Base-by-base conservation (phyloP, 495 filamentous ascomycete genomes). In the Melanomma pulvis-pyrius region DNA sequence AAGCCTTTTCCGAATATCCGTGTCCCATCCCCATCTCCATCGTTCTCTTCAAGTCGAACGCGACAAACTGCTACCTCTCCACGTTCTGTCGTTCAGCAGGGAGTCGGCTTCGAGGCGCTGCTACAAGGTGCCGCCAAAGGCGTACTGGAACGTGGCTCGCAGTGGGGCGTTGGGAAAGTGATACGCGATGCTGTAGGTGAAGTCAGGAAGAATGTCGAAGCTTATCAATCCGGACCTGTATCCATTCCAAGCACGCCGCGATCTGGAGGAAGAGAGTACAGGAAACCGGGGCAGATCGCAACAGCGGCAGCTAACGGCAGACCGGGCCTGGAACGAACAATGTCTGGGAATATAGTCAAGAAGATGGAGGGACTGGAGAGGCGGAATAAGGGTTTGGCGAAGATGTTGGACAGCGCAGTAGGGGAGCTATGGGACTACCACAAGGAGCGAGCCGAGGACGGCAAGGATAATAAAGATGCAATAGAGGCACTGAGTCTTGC, bases 141-240 rank as follows among this genome's bases (percentile, higher is more conserved):
- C 41, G 87, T 98, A 17, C 86, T 96, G 58, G 87, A 90, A 51
- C 86, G 88, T 9, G 87, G 93, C 44, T 93, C 97, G 73, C 85
- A 87, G 60, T 91, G 93, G 76, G 92, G 93, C 2, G 88, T 98
- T 30, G 92, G 92, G 66, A 91, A 92, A 76, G 92, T 91, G 12
- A 89, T 98, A 12, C 87, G 93, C 21, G 92, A 93, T 63, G 93
- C 94, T 4, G 86, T 96, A 59, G 90, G 83, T 15, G 92, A 97
- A 78, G 90, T 93, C 2, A 84, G 82, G 66, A 88, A 83, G 70
- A 89, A 88, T 64, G 86, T 92, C 65, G 85, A 90, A 70, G 82
- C 82, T n/a, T 80, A 88, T 55, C 80, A 84, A 59, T 80, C 48
- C 15, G 39, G 19, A 28, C 58, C 41, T 28, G 13, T n/a, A 22